Evolutionary conservation across 768 basidiomycete species (phyloP).

Genomic region (Astraeus odoratus): DNA sequence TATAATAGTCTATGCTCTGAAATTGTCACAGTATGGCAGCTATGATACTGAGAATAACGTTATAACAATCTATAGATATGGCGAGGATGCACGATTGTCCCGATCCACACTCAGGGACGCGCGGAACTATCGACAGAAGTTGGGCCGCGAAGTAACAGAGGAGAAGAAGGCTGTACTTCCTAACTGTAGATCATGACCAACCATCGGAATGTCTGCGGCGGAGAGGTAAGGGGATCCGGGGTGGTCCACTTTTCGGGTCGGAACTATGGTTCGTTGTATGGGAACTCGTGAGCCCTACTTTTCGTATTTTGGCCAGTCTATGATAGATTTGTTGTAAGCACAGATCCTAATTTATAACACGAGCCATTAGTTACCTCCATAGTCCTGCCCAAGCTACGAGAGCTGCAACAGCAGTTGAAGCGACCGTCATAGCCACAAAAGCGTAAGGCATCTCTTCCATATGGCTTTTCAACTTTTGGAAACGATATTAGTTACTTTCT

Average conservation of each 20-base stretch:
- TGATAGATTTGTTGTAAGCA: slow-evolving; percentile 1
- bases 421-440: slow-evolving; percentile 58
- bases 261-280: slow-evolving; percentile 11
- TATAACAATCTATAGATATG: too few species aligned
- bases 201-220: slow-evolving; percentile 33
- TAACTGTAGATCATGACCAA: slow-evolving; percentile 29
- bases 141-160: too few species aligned
- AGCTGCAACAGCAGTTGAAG: slow-evolving; percentile 51
- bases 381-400: slow-evolving; percentile 62
- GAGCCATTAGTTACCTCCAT: slow-evolving; percentile 39
- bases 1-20: too few species aligned
- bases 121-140: too few species aligned
- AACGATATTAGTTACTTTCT: slow-evolving; percentile 14
- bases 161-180: background rate
- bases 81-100: too few species aligned
- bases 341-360: slow-evolving; percentile 8
- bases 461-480: slow-evolving; percentile 62
- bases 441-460: slow-evolving; percentile 69
- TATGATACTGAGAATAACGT: too few species aligned
- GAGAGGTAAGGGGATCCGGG: slow-evolving; percentile 35
- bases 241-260: slow-evolving; percentile 12
- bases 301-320: slow-evolving; percentile 41
- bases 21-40: too few species aligned
- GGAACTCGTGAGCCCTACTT: slow-evolving; percentile 34
- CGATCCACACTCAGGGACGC: too few species aligned